Base-by-base conservation (phyloP, 2,329 filamentous ascomycete species). In the Chaetothyriales sp. region DNA sequence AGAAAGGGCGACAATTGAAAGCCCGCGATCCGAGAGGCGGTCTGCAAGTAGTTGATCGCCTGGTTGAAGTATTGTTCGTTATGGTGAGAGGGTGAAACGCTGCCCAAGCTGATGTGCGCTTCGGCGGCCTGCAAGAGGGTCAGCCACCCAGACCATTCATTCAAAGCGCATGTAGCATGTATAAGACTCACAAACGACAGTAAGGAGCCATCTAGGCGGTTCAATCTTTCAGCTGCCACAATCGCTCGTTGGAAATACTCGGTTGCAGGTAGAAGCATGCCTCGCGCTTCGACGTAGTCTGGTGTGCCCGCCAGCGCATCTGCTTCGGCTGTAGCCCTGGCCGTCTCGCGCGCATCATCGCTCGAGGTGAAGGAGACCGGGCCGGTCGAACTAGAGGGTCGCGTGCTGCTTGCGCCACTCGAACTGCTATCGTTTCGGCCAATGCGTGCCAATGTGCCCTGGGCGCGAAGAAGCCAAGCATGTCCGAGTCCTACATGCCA, bases 281-380 rank as follows among this genome's bases (percentile, higher is more conserved):
- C 72, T 51, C 74, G 66, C 48, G 73, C 75, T 62, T 77, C 73
- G 12, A 76, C 71, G 59, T 76, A 74, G 47, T 75, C 66, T 5
- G 66, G 58, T 4, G 60, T 62, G 22, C 67, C 62, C 9, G 67
- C 55, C 49, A 66, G 59, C 42, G 62, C 57, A 50, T 72, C 67
- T 20, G 65, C 66, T 52, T 70, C 66, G 9, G 59, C 54, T 7
- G 57, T 54, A 25, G 56, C 58, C 36, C 58, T 59, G 6, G 52
- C 55, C 56, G 47, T 59, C 61, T 56, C 60, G 63, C 57, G 61
- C 62, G 58, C 57, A 57, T 55, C 60, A 61, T 51, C 58, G 59
- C 58, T 26, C 5, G 57, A 56, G 12, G 55, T 51, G 32, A 57
- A 59, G 6, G 53, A 48, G 9, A 32, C 45, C 9, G 19, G 45